These are phyloP conservation scores for Omphalotus guepiniiformis DNA, from an alignment of 768 basidiomycete genomes.

Conservation along the genomic window DNA sequence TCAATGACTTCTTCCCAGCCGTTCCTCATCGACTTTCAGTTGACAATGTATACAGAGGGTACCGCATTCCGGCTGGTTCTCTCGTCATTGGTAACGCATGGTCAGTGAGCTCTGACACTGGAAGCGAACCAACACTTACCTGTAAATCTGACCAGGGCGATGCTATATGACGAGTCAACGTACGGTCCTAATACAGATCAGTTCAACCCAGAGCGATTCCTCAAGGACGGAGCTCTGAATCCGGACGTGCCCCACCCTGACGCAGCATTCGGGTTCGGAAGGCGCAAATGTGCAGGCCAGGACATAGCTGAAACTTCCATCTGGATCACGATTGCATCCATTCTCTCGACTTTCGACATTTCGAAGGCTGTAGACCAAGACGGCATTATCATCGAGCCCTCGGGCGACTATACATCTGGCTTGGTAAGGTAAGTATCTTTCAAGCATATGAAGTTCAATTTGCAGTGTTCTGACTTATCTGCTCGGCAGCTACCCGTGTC, in stretches of 20 bases:
- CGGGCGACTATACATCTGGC: neutral
- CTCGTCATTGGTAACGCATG: constrained; percentile 26
- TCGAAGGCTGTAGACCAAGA: neutral
- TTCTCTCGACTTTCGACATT: neutral
- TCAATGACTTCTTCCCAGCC: constrained; percentile 15
- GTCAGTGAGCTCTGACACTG: constrained; percentile 16
- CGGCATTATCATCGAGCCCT: constrained; percentile 6
- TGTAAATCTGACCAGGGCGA: constrained; percentile 8
- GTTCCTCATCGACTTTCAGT: constrained; percentile 24
- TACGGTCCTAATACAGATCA: constrained; percentile 24
- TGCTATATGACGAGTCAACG: constrained; percentile 14
- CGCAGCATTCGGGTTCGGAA: constrained; percentile 14
- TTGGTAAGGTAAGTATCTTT: neutral
- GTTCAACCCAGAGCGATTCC: constrained; percentile 27
- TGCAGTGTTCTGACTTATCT: neutral
- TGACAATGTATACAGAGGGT: constrained; percentile 33
- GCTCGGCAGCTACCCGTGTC: neutral
- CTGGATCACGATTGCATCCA: neutral
- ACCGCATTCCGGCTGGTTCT: constrained; percentile 28
- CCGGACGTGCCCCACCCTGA: constrained; percentile 4
- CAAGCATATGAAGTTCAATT: neutral
- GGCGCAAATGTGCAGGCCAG: constrained; percentile 4
- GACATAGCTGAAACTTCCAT: neutral
- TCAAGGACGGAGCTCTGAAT: constrained; percentile 6
- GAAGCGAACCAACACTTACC: constrained; percentile 7